phyloP scores from a whole-genome alignment of 139 green algal species.

The Chlamydomonas applanata region DNA sequence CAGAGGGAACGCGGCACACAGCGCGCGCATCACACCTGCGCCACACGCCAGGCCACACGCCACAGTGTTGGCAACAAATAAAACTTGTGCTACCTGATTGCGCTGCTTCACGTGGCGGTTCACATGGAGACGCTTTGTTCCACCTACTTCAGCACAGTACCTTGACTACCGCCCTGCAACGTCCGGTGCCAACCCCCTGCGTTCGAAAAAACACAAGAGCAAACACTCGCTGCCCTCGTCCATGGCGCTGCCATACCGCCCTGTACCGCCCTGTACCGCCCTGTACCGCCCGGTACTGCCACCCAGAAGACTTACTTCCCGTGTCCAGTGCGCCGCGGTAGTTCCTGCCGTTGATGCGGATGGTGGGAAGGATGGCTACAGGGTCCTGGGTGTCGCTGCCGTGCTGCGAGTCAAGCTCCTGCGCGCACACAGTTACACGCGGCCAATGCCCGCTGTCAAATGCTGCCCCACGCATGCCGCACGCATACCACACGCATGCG shows the following conservation, averaged over 20 bases:
- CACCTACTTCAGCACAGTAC: no score
- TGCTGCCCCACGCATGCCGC: not conserved
- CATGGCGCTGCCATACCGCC: no score
- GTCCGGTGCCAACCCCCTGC: no score
- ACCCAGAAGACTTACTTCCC: slow-evolving; percentile 1
- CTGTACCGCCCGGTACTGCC: no score
- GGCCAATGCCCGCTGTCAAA: not conserved
- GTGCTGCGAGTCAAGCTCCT: slow-evolving; percentile 68
- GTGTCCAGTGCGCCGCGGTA: slow-evolving; percentile 77
- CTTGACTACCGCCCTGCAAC: no score
- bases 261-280: no score
- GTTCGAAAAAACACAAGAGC: no score
- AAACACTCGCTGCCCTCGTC: no score
- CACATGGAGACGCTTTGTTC: no score
- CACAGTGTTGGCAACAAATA: not conserved
- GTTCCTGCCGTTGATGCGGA: slow-evolving; percentile 87
- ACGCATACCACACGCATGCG: not conserved
- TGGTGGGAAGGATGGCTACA: slow-evolving; percentile 85
- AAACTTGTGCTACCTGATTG: no score
- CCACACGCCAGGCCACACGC: not conserved
- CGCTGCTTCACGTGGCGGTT: no score
- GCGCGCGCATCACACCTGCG: slow-evolving; percentile 70
- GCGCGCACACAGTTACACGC: slow-evolving; percentile 61
- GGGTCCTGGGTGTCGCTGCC: slow-evolving; percentile 22
- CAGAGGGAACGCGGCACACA: slow-evolving; percentile 83